A percentile compares a stretch with the other conserved stretches of the same genome.
Conservation (phyloP, 352 stramenopile species). For the Aphanomyces cochlioides region DNA sequence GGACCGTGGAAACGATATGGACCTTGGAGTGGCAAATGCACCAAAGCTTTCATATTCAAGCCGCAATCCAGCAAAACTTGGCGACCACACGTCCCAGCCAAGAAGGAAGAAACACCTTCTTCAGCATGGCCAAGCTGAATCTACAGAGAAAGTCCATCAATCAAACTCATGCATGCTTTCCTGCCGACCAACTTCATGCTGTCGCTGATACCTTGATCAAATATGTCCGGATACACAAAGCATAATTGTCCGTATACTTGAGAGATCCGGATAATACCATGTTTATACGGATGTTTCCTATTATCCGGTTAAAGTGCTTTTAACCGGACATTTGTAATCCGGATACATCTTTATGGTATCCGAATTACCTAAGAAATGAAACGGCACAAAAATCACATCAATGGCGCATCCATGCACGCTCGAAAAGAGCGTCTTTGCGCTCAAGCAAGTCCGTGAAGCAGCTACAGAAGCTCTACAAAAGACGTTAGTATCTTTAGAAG, state of each 20-base stretch:
- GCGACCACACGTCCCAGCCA: constrained; percentile 63
- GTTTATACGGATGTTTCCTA: neutral
- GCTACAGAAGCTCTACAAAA: constrained; percentile 5
- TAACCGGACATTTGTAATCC: neutral
- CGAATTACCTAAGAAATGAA: neutral
- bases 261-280: constrained; percentile 4
- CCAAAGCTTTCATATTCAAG: constrained; percentile 34
- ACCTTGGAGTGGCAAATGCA: constrained; percentile 9
- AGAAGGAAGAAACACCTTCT: constrained; percentile 72
- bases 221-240: too few relatives aligned
- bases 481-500: neutral
- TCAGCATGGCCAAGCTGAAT: constrained; percentile 71
- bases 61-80: constrained; percentile 81
- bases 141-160: constrained; percentile 32
- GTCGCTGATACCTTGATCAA: neutral
- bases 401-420: constrained; percentile 15
- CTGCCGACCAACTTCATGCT: constrained; percentile 26
- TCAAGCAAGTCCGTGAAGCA: constrained; percentile 13
- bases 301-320: neutral
- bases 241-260: neutral
- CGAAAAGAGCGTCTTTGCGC: constrained; percentile 20
- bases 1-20: constrained; percentile 35
- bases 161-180: neutral
- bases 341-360: constrained; percentile 2
- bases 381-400: neutral